Base-by-base conservation (phyloP, 2,329 filamentous ascomycete species). In the Botrytis paeoniae region DNA sequence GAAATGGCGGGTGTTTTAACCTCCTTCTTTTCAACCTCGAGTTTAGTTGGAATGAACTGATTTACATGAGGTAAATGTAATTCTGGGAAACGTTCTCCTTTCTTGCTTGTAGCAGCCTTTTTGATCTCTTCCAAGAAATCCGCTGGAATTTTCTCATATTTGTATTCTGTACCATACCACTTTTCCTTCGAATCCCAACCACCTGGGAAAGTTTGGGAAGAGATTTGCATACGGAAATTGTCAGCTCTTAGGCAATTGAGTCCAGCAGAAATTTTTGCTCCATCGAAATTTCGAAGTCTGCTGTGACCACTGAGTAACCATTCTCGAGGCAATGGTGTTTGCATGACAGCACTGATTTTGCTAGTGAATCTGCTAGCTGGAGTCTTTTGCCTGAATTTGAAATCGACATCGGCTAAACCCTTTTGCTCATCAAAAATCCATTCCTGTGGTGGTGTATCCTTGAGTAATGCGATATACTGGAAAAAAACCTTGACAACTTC, bases 91-190 rank as follows among this genome's bases (percentile, higher is more conserved):
- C 93, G 88, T 43, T 89, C 85, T 37, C 86, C 84, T 0, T 86
- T 82, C 1, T 88, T 84, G 61, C 87, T 87, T 1, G 88, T 83
- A 43, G 89, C 86, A 2, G 93, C 93, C 74, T 87, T 83, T 71
- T 88, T 86, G 75, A 98, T 86, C 69, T 93, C 90, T 18, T 86
- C 84, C 81, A 97, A 85, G 78, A 98, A 91, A 29, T 94, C 90
- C 22, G 86, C 81, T 0, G 95, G 91, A 51, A 99, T 93, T 80
- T 90, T 92, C 80, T 97, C 92, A 45, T 91, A 87, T 75, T 90
- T 93, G 83, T 98, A 97, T 80, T 98, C 95, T 0, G 96, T 99
- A 14, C 95, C 95, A 78, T 99, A 99, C 96, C 96, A 99, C 81
- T 95, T 94, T 84, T 99, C 96, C 80, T 92, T 97, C 81, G 91